These are phyloP conservation scores for Solanum rostratum DNA, from an alignment of 257 asterid species.

Conservation along the genomic window DNA sequence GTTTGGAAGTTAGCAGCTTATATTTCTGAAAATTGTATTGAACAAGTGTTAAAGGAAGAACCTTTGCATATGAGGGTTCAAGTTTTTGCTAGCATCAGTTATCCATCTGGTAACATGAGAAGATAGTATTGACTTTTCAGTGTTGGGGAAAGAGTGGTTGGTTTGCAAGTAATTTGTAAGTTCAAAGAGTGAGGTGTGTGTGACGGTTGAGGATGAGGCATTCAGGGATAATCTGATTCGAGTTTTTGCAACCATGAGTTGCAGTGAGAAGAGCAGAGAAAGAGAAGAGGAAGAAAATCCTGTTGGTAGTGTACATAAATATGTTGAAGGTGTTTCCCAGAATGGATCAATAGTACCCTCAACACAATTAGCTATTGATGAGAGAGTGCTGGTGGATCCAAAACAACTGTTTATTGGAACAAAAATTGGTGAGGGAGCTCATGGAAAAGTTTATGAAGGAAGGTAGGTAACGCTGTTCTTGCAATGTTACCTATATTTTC, in stretches of 20 bases:
- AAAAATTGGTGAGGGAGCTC: constrained; percentile 96
- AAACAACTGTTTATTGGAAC: constrained; percentile 71
- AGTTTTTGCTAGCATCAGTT: constrained; percentile 2
- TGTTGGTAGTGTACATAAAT: constrained; percentile 14
- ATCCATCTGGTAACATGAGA: constrained; percentile 1
- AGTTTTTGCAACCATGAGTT: constrained; percentile 49
- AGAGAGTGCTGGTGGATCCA: constrained; percentile 78
- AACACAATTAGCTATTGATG: constrained; percentile 44
- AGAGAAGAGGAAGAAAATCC: constrained; percentile 29
- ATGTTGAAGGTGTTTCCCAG: constrained; percentile 38
- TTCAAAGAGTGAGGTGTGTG: constrained; percentile 1
- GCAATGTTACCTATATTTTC: neutral
- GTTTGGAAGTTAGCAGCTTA: neutral
- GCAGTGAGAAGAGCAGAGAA: constrained; percentile 44
- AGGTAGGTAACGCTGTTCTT: constrained; percentile 33
- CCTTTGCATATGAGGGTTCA: constrained; percentile 10
- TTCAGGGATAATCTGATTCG: constrained; percentile 33
- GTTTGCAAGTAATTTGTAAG: constrained; percentile 7
- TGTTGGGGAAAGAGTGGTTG: constrained; percentile 5
- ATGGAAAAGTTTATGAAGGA: constrained; percentile 95
- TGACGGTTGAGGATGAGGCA: constrained; percentile 28
- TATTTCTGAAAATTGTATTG: constrained; percentile 10
- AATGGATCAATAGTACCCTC: constrained; percentile 42
- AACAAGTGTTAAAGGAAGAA: neutral
- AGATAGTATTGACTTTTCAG: neutral